A percentile compares a stretch with the other conserved stretches of the same genome.
These are phyloP conservation scores for Huntiella omanensis DNA, from an alignment of 2,329 filamentous ascomycete genomes.

Conservation along the genomic window DNA sequence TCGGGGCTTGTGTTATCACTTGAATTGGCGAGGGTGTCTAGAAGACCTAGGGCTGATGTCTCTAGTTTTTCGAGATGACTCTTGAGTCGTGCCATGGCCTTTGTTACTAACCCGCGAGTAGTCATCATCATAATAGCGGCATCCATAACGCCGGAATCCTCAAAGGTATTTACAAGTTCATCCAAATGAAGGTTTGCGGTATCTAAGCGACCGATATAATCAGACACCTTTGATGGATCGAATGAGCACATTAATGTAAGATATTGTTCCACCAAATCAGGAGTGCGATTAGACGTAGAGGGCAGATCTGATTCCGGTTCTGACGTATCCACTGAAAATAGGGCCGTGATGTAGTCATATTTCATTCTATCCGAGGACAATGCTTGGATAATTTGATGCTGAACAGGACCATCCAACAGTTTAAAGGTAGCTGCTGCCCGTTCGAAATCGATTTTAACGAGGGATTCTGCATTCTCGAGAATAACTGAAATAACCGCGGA, in stretches of 20 bases:
- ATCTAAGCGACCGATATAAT: constrained; percentile 62
- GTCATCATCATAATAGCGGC: constrained; percentile 83
- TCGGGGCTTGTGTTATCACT: not conserved
- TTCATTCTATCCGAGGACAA: constrained; percentile 34
- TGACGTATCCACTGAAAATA: constrained; percentile 43
- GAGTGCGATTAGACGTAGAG: constrained; percentile 23
- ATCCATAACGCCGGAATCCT: constrained; percentile 76
- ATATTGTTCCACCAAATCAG: constrained; percentile 61
- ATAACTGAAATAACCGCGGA: constrained; percentile 49
- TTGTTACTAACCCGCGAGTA: constrained; percentile 62
- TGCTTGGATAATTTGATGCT: constrained; percentile 32
- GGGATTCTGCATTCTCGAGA: constrained; percentile 40
- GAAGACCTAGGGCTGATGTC: constrained; percentile 54
- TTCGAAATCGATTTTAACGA: constrained; percentile 48
- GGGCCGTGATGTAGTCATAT: constrained; percentile 54
- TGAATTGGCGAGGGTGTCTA: constrained; percentile 40
- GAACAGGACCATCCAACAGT: constrained; percentile 41
- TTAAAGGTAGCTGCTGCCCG: constrained; percentile 48
- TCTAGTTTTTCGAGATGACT: constrained; percentile 64
- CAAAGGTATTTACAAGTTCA: constrained; percentile 67
- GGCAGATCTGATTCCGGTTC: constrained; percentile 14
- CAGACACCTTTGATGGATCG: constrained; percentile 62
- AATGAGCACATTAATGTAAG: constrained; percentile 82
- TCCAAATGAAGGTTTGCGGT: constrained; percentile 64
- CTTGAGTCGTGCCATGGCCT: constrained; percentile 73